Base-by-base conservation (phyloP, 768 basidiomycete species). In the Pisolithus orientalis region DNA sequence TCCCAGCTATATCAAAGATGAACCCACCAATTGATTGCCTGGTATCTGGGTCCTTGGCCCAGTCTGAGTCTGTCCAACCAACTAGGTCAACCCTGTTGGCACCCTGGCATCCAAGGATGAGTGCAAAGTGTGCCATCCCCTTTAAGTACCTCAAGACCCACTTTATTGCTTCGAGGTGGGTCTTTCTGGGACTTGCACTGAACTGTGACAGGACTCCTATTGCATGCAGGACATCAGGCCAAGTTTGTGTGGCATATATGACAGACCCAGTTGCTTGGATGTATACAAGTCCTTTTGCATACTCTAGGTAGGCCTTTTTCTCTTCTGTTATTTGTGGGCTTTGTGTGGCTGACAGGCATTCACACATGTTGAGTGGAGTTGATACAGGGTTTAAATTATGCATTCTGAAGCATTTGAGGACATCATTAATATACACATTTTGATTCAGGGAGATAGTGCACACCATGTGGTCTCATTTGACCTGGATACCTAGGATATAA, bases 401-500 rank as follows among this genome's bases (percentile, higher is more conserved):
- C 28, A 50, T 27, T 31, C 40, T 29, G 1, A 44, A 50, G 9
- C 40, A 31, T 29, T 43, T n/a, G 8, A 44, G 44, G 16, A 51
- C 32, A 10, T 37, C 21, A 34, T 63, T 47, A 34, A 74, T 62
- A 44, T 68, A 72, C 8, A 56, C 57, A 1, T 53, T 53, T 47
- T 70, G 50, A n/a, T 51, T 63, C 10, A 70, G 49, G 13, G 63
- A 51, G n/a, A 74, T 58, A 0, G 54, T 53, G 8, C 62, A 53
- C 4, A 50, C 21, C 13, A 58, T 28, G 1, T 46, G 27, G 38
- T 65, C 54, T 58, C 56, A n/a, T 2, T 50, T 45, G 17, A 75
- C 53, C 29, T 69, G 57, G 17, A 74, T 62, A 6, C 71, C 69
- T 5, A 75, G 53, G 3, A 73, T 51, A 53, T 61, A 27, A 21